Evolutionary conservation across 352 stramenopile genomes (phyloP), one percentile per base, ranked within the genome.

Genomic region (Phytophthora litchii): DNA sequence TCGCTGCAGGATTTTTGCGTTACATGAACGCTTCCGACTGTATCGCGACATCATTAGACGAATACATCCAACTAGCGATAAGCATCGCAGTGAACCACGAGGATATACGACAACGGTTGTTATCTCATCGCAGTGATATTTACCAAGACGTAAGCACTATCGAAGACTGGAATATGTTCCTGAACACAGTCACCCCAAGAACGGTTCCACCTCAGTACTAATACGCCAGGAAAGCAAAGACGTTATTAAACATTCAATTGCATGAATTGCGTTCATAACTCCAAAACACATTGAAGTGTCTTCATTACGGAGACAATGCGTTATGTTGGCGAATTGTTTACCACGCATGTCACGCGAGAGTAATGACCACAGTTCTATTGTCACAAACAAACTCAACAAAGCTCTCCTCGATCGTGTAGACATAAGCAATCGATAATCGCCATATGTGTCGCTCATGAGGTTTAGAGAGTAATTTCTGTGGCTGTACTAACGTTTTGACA

Each of bases 1-100:
- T 89, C 23, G 73, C 80, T 10, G 80, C 80, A 16, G 80, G 80
- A 0, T 89, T 89, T 43, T 62, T 86, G 10, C 77, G 80, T 1
- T 76, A 75, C 52, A 76, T 89, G 48, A 76, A 82, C 47, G 56
- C 74, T 9, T 74, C 72, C 3, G 60, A 76, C 8, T 79, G 65
- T 35, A 82, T 89, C 35, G 71, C 72, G 0, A 14, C 37, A 6
- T 71, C 60, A 7, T 23, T 83, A 1, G 65, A 77, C 13, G 68
- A 79, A 29, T 89, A 75, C 45, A 43, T 89, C 16, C 13, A 67
- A 3, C 36, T 68, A 8, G 64, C 80, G 0, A 36, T 86, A 12
- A 41, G 14, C 13, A 60, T 86, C n/a, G 75, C 77, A 0, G 60
- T 19, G 10, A 51, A 88, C 38, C 29, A 58, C 1, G 7, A 56